Base-by-base conservation (phyloP, 495 filamentous ascomycete species). In the Aspergillus homomorphus region DNA sequence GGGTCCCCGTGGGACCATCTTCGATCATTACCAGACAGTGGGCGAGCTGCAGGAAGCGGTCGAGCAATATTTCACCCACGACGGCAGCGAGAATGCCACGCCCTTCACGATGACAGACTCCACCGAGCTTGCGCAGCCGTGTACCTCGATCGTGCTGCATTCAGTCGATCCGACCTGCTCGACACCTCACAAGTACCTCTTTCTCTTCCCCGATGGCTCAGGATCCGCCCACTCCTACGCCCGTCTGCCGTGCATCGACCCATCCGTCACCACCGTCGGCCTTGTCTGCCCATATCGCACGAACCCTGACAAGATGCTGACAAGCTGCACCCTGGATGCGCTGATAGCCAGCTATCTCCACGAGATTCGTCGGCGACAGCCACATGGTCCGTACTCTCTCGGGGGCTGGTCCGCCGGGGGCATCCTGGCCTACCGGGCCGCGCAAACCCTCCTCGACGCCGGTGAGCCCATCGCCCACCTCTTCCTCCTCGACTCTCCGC, bases 381-480 rank as follows among this genome's bases (percentile, higher is more conserved):
- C 49, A 1, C 28, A 14, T 4, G 56, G 56, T 0, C 56, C 56
- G n/a, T 58, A 58, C 23, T 45, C 45, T 9, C 19, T 58, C 15
- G 56, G 49, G n/a, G 88, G 88, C 54, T 74, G 75, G 75, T 73
- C 77, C 51, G 62, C 73, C 4, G 75, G 77, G 1, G 80, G 78
- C 5, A 66, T 80, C 20, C 61, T 69, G 43, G 79, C 78, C 23
- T 76, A 70, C 57, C 62, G 68, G 6, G 62, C 61, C 5, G 69
- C 76, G 3, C 60, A 68, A 23, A 63, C 67, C 30, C 66, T 78
- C 0, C 46, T 60, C 16, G 30, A 41, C 7, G 24, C 53, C 16
- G 68, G 65, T 21, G 56, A 69, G 38, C 62, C 55, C 21, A 62
- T 67, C 1, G 59, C 62, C 12, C 49, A 56, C 4, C 59, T 78